These are phyloP conservation scores for Rhamnella rubrinervis DNA, from an alignment of 331 rosid genomes.

Conservation along the genomic window DNA sequence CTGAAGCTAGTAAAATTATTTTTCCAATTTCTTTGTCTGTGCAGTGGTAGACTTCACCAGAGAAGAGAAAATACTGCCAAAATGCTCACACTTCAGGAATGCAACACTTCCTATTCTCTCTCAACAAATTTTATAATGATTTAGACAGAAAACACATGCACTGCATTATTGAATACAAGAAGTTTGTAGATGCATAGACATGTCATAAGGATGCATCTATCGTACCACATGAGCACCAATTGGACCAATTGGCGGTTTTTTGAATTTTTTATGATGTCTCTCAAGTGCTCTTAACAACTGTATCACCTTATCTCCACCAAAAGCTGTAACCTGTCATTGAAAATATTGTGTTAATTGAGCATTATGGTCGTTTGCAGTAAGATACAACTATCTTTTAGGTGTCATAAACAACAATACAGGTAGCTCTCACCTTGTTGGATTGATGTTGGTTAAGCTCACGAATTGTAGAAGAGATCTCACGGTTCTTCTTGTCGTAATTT, in stretches of 20 bases:
- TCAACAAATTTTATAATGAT: neutral
- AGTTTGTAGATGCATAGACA: neutral
- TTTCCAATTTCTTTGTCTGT: too few relatives aligned
- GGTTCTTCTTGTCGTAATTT: constrained; percentile 38
- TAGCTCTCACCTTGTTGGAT: constrained; percentile 59
- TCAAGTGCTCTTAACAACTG: constrained; percentile 60
- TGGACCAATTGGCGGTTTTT: constrained; percentile 84
- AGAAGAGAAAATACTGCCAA: neutral
- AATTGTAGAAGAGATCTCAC: constrained; percentile 22
- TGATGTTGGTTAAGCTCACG: constrained; percentile 46
- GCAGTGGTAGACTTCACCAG: too few relatives aligned
- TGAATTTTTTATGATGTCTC: constrained; percentile 54
- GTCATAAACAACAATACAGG: constrained; percentile 16
- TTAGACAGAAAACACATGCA: too few relatives aligned
- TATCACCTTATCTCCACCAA: constrained; percentile 78
- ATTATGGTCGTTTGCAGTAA: neutral
- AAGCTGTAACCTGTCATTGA: constrained; percentile 61
- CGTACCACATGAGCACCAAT: constrained; percentile 84
- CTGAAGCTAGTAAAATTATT: too few relatives aligned
- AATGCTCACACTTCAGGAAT: neutral
- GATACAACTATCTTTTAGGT: neutral
- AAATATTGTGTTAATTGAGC: constrained; percentile 16
- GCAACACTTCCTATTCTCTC: neutral
- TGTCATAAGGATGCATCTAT: neutral
- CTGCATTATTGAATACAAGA: too few relatives aligned